Evolutionary conservation across 495 filamentous ascomycete genomes (phyloP).

Genomic region (Xylaria bambusicola): DNA sequence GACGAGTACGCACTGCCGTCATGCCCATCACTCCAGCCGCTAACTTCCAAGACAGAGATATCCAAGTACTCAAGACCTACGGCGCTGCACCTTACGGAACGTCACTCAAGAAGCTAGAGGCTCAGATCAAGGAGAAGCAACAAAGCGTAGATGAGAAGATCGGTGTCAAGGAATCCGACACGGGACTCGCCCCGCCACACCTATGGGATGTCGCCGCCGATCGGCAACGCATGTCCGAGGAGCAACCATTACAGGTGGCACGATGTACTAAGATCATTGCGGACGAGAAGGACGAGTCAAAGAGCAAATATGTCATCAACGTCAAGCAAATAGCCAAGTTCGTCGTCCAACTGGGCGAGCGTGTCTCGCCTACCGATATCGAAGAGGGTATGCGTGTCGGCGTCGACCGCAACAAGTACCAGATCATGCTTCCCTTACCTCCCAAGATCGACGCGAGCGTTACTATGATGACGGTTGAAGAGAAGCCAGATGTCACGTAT

Average conservation of each 20-base stretch:
- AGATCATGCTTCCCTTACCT: slow-evolving; percentile 94
- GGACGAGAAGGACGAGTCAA: slow-evolving; percentile 93
- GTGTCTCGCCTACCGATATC: slow-evolving; percentile 97
- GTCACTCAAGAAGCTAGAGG: slow-evolving; percentile 90
- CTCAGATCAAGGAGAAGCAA: slow-evolving; percentile 97
- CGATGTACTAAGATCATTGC: slow-evolving; percentile 99
- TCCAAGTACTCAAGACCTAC: slow-evolving; percentile 98
- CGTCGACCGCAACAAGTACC: slow-evolving; percentile 98
- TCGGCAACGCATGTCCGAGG: slow-evolving; percentile 95
- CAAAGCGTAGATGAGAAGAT: slow-evolving; percentile 98
- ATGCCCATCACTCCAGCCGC: slow-evolving; percentile 18
- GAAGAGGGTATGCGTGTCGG: slow-evolving; percentile 98
- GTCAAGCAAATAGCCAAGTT: slow-evolving; percentile 99
- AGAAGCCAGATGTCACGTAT: slow-evolving; percentile 99
- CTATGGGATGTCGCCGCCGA: slow-evolving; percentile 98
- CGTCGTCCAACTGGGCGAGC: slow-evolving; percentile 95
- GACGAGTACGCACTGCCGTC: slow-evolving; percentile 72
- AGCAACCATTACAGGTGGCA: slow-evolving; percentile 96
- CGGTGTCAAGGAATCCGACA: slow-evolving; percentile 90
- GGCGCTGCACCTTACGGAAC: slow-evolving; percentile 94
- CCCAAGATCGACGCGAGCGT: slow-evolving; percentile 99
- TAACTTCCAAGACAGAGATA: slow-evolving; percentile 71
- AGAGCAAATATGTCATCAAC: slow-evolving; percentile 99
- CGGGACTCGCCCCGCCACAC: slow-evolving; percentile 94
- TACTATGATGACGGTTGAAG: slow-evolving; percentile 99